Base-by-base conservation (phyloP, 768 basidiomycete genomes). In the Collybia mongolica region DNA sequence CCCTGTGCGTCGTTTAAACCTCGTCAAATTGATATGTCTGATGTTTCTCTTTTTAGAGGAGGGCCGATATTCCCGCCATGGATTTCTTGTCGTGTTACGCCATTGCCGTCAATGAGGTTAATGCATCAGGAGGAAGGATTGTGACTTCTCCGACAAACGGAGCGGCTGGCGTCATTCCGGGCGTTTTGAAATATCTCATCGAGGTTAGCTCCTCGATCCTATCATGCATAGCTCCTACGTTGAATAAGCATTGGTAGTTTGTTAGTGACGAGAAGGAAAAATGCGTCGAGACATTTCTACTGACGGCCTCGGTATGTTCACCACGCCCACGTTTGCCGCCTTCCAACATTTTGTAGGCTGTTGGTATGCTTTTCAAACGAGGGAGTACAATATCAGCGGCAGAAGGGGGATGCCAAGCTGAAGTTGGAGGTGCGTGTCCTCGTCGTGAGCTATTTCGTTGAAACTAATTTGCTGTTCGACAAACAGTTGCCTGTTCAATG, bases 311-410 rank as follows among this genome's bases (percentile, higher is more conserved):
- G 46, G 92, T 91, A 61, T 56, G 82, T 73, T 37, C 18, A 54
- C 20, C 4, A 48, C 28, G 51, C 49, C 17, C 5, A 39, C 35
- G 19, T 19, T 44, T 15, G 15, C n/a, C 42, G 23, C 7, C 22
- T 32, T 17, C 42, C 36, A 19, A 46, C 44, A 60, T 22, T 53
- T 11, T 55, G 18, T 43, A 90, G 88, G 88, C 94, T 7, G 71
- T 96, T 46, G 93, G 95, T 14, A 97, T 97, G 94, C 72, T 97
- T 26, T 96, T 93, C 75, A 98, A 98, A 65, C 83, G 95, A 52
- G 93, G 94, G n/a, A 93, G 92, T 54, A 96, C 95, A 1, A 97
- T 98, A 44, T 91, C 89, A 41, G 95, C 95, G 12, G 94, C 96
- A 0, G 96, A 98, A 69, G 95, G 95, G 17, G 93, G 86, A 9